phyloP scores from a whole-genome alignment of 768 basidiomycete genomes.

The Coprinopsis cinerea region DNA sequence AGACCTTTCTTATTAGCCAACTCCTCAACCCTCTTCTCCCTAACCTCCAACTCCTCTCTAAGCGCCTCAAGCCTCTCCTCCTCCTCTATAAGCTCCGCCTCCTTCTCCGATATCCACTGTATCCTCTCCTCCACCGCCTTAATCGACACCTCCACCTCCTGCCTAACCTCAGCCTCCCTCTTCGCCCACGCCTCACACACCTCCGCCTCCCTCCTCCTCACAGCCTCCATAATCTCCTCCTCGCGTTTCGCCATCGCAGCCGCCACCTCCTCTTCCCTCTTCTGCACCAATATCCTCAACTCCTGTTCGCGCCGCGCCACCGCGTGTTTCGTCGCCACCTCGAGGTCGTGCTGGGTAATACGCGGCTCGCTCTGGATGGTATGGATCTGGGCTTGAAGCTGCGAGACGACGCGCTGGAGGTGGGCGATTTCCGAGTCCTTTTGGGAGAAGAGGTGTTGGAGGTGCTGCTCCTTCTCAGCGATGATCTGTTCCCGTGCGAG shows the following conservation, averaged over 20 bases:
- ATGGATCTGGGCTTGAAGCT: conserved; percentile 27
- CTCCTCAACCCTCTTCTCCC: conserved; percentile 38
- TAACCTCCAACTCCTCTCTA: conserved; percentile 45
- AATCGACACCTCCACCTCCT: conserved; percentile 43
- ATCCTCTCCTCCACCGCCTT: conserved; percentile 46
- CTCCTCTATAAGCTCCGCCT: conserved; percentile 49
- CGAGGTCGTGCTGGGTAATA: conserved; percentile 31
- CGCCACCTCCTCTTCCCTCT: conserved; percentile 68
- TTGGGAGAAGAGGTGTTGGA: conserved; percentile 40
- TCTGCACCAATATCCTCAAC: conserved; percentile 54
- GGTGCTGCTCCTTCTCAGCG: conserved; percentile 48
- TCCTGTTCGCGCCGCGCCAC: conserved; percentile 63
- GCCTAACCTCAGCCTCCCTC: conserved; percentile 44
- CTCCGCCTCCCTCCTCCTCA: conserved; percentile 58
- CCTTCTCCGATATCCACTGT: conserved; percentile 43
- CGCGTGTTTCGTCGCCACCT: conserved; percentile 48
- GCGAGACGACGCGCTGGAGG: conserved; percentile 41
- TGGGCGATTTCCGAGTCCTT: conserved; percentile 57
- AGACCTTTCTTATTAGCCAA: conserved; percentile 7
- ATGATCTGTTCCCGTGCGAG: conserved; percentile 48
- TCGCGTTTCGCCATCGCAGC: conserved; percentile 59
- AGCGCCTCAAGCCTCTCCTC: conserved; percentile 42
- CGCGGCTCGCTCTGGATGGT: conserved; percentile 16
- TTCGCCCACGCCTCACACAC: conserved; percentile 52
- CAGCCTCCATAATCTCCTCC: conserved; percentile 66